These are phyloP conservation scores for Diplodia intermedia DNA, from an alignment of 2,329 filamentous ascomycete genomes.

Conservation along the genomic window DNA sequence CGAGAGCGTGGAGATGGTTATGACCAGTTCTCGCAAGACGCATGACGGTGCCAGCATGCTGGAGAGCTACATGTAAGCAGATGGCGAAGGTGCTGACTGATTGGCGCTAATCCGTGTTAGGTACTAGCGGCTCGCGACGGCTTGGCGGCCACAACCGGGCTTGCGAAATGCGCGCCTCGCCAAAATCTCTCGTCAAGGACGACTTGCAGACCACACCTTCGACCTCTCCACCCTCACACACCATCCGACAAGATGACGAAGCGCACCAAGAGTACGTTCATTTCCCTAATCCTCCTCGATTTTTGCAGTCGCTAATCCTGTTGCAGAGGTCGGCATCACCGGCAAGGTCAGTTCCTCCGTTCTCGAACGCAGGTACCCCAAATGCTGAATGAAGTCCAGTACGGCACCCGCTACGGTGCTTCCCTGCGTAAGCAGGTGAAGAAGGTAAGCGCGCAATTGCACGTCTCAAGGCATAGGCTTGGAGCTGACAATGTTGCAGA, in stretches of 20 bases:
- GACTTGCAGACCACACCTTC: conserved; percentile 27
- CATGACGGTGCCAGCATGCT: background rate
- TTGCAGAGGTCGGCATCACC: conserved; percentile 86
- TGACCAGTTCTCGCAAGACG: background rate
- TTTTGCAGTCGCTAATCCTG: conserved; percentile 20
- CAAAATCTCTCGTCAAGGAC: conserved; percentile 30
- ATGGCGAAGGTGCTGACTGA: conserved; percentile 9
- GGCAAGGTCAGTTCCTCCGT: conserved; percentile 64
- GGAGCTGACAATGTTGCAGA: conserved; percentile 53
- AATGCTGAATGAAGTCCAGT: conserved; percentile 17
- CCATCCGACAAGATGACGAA: conserved; percentile 63
- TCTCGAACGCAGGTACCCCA: conserved; percentile 17
- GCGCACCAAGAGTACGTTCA: conserved; percentile 42
- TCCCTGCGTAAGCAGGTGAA: conserved; percentile 99
- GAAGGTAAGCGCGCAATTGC: conserved; percentile 60
- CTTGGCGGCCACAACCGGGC: conserved; percentile 27
- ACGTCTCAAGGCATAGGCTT: background rate
- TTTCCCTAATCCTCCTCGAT: background rate
- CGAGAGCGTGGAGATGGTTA: background rate
- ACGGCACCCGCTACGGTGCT: conserved; percentile 80
- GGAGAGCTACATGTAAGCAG: background rate
- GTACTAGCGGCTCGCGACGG: conserved; percentile 24
- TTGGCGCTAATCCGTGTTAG: background rate
- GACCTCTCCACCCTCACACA: conserved; percentile 26
- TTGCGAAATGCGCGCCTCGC: conserved; percentile 26